phyloP scores from a whole-genome alignment of 805 yeast genomes.

The Candida krabiensis region DNA sequence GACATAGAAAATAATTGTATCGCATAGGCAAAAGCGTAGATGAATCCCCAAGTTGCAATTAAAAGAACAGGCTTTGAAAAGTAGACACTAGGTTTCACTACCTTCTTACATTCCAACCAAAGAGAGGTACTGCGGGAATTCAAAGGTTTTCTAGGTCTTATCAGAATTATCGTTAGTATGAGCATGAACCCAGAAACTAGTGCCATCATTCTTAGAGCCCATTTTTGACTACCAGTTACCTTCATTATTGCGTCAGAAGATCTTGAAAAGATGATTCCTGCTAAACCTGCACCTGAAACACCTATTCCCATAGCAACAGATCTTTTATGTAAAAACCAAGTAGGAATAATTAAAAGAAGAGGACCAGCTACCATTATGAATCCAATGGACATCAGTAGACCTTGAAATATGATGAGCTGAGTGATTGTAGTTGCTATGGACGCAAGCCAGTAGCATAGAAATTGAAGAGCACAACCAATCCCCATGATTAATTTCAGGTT shows the following conservation, averaged over 20 bases:
- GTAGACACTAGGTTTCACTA: slow-evolving; percentile 16
- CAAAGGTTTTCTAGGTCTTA: slow-evolving; percentile 25
- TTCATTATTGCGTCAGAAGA: slow-evolving; percentile 42
- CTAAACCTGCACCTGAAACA: slow-evolving; percentile 52
- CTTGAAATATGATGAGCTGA: slow-evolving; percentile 51
- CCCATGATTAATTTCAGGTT: slow-evolving; percentile 50
- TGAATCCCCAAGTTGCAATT: slow-evolving; percentile 23
- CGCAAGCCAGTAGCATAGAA: slow-evolving; percentile 44
- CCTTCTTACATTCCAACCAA: slow-evolving; percentile 17
- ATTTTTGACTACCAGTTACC: slow-evolving; percentile 40
- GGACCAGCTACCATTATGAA: slow-evolving; percentile 40
- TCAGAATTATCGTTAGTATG: slow-evolving; percentile 18
- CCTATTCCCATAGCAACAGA: slow-evolving; percentile 51
- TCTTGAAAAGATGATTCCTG: slow-evolving; percentile 49
- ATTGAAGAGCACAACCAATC: slow-evolving; percentile 40
- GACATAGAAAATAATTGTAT: slow-evolving; percentile 45
- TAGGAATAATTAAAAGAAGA: slow-evolving; percentile 39
- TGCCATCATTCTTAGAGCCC: slow-evolving; percentile 49
- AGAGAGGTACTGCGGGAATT: slow-evolving; percentile 19
- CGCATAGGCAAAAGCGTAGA: slow-evolving; percentile 34
- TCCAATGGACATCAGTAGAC: slow-evolving; percentile 44
- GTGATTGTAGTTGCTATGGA: slow-evolving; percentile 41
- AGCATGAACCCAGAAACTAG: slow-evolving; percentile 28
- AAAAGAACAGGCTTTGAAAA: slow-evolving; percentile 26
- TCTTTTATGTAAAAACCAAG: slow-evolving; percentile 47